These are phyloP conservation scores for Nicotiana knightiana DNA, from an alignment of 257 asterid genomes.

Conservation along the genomic window DNA sequence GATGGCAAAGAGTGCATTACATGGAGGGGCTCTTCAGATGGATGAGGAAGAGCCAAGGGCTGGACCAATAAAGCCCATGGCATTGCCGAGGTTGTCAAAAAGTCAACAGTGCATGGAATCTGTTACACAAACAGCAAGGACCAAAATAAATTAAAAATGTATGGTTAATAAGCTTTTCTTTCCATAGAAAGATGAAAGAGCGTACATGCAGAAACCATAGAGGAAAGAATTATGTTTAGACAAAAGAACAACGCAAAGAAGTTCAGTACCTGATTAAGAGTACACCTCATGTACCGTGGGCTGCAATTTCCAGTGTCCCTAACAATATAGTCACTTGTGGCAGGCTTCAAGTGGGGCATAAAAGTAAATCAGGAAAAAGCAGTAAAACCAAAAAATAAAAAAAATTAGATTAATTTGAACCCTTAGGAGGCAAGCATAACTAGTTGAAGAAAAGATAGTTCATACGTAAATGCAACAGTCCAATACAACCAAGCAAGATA, in stretches of 20 bases:
- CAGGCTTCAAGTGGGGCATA: slow-evolving; percentile 59
- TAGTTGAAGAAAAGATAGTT: slow-evolving; percentile 1
- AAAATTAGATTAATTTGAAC: slow-evolving; percentile 5
- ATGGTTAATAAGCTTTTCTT: background rate
- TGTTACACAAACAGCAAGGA: slow-evolving; percentile 17
- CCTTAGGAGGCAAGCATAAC: background rate
- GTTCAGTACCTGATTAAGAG: slow-evolving; percentile 68
- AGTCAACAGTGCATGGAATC: slow-evolving; percentile 95
- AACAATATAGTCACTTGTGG: slow-evolving; percentile 89
- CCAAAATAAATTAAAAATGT: background rate
- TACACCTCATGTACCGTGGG: slow-evolving; percentile 96
- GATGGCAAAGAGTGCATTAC: slow-evolving; percentile 36
- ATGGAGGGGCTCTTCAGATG: slow-evolving; percentile 94
- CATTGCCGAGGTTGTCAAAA: slow-evolving; percentile 94
- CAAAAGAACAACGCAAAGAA: slow-evolving; percentile 11
- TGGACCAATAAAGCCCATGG: slow-evolving; percentile 93
- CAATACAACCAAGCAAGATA: background rate
- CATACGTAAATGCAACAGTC: background rate
- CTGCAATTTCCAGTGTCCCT: slow-evolving; percentile 97
- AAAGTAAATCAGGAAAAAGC: slow-evolving; percentile 14
- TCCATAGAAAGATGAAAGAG: slow-evolving; percentile 19
- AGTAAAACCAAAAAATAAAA: background rate
- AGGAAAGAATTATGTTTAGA: slow-evolving; percentile 9
- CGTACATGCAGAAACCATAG: slow-evolving; percentile 13
- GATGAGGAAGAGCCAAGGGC: slow-evolving; percentile 96